These are phyloP conservation scores for Trichoderma asperelloides DNA, from an alignment of 495 filamentous ascomycete species.

Conservation along the genomic window DNA sequence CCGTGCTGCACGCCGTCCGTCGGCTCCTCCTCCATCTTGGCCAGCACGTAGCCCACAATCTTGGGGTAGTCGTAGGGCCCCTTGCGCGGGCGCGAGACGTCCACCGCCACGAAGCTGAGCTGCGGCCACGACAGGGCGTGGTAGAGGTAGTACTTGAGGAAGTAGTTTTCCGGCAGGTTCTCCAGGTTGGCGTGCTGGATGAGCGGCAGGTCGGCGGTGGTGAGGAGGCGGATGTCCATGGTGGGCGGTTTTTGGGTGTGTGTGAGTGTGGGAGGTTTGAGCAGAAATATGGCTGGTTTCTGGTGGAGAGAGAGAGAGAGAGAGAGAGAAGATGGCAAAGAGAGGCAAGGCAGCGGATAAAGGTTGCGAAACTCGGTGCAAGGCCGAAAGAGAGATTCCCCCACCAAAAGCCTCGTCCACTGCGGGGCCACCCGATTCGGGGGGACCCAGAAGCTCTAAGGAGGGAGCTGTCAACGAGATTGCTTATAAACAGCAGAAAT, in stretches of 20 bases:
- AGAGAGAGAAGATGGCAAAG: neutral
- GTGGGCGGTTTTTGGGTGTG: neutral
- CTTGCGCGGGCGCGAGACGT: conserved; percentile 66
- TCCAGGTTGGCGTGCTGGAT: conserved; percentile 98
- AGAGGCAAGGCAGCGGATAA: neutral
- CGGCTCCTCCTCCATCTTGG: conserved; percentile 99
- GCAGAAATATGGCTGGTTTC: neutral
- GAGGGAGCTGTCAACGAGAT: no score
- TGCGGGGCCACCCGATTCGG: neutral
- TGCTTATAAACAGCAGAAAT: no score
- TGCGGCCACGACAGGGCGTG: conserved; percentile 97
- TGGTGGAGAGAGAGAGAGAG: neutral
- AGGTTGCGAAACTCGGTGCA: neutral
- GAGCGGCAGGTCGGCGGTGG: conserved; percentile 73
- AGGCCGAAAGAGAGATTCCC: neutral
- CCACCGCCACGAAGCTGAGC: conserved; percentile 91
- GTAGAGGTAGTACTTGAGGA: conserved; percentile 99
- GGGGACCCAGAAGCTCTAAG: neutral
- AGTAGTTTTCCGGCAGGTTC: conserved; percentile 99
- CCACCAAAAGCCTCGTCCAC: conserved; percentile 1
- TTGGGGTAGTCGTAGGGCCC: conserved; percentile 84
- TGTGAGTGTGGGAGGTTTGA: neutral
- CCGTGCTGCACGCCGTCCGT: conserved; percentile 84
- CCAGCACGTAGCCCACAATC: conserved; percentile 97
- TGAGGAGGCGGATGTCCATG: conserved; percentile 76